Evolutionary conservation across 495 filamentous ascomycete species (phyloP), one percentile per base, ranked within the genome.

Genomic region (Beverwykella pulmonaria): DNA sequence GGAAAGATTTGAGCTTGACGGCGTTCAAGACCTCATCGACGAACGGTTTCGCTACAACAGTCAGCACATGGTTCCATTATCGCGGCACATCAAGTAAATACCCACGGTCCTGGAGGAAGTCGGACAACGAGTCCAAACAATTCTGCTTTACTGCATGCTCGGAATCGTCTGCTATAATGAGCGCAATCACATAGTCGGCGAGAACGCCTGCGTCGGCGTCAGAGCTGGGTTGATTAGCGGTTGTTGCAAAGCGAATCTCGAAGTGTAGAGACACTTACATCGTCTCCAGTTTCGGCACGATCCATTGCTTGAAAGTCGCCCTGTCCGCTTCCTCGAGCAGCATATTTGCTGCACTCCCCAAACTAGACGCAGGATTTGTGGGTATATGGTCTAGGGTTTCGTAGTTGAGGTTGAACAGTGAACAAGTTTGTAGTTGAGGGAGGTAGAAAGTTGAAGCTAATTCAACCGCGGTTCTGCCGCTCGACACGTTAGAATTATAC

Each of bases 191-290:
- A 73, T 97, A 98, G 73, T 98, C 94, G 30, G 92, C 93, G 17
- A 98, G 88, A 2, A 98, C 92, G 71, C 97, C 92, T 29, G 92
- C 88, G 75, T 98, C 94, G 52, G 93, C 94, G 76, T 97, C 94
- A 15, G 92, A 96, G 60, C 92, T 96, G 70, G 26, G 22, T 36
- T 15, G 41, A 50, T 71, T 49, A 68, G 69, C 49, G n/a, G 9
- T 9, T 17, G 36, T 52, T n/a, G 23, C 46, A 14, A 50, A 48
- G n/a, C 30, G 50, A 54, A 7, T 14, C 7, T 61, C 39, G 20
- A 2, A n/a, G 19, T 19, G n/a, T 39, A 36, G 71, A 26, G 48
- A 34, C 34, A 79, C 89, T 72, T 82, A 95, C 92, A 94, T 96
- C 71, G 93, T 88, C 75, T 95, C 93, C 20, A 98, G 81, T 64